Evolutionary conservation across 2,329 filamentous ascomycete genomes (phyloP), one percentile per base, ranked within the genome.

Genomic region (Talaromyces atroroseus): DNA sequence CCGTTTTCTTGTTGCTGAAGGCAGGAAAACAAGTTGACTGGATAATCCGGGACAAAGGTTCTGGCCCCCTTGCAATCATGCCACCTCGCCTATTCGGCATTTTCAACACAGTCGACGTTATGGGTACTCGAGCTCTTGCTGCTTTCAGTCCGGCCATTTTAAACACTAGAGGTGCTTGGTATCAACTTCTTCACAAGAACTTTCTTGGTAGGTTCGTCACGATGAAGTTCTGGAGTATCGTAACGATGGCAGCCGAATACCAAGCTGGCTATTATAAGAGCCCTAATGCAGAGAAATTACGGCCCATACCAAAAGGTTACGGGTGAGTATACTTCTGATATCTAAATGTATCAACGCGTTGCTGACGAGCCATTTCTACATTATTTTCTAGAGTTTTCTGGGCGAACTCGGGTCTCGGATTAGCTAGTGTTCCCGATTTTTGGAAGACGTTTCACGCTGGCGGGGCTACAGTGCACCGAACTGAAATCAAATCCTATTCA

Each of bases 311-410:
- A 3, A 26, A 26, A 26, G 24, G 24, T 7, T 26, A 26, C 24
- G 24, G 24, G 24, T 26, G 24, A 26, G 24, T 26, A 3, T 7
- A 26, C 7, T 7, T 26, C 24, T 3, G 7, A 26, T 4, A 26
- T 26, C 3, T 7, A 26, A 26, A 26, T 26, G 7, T 4, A 3
- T 26, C 24, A 3, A 7, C 24, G 7, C 3, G 3, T 7, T 26
- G 67, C 50, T 59, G 59, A 6, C 23, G 60, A 29, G 62, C 62
- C 49, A 58, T 26, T 26, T 26, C 24, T 26, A n/a, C n/a, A n/a
- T n/a, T n/a, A n/a, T 26, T 26, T 26, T 4, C 24, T 66, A 63
- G 70, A 7, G 58, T 72, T 8, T 72, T 70, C 58, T 74, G 71
- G 70, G 67, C 61, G 6, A 65, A 64, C 42, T 57, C 62, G 12